Conservation (phyloP, 179 eudicot genomes). For the Heliamphora pulchella region DNA sequence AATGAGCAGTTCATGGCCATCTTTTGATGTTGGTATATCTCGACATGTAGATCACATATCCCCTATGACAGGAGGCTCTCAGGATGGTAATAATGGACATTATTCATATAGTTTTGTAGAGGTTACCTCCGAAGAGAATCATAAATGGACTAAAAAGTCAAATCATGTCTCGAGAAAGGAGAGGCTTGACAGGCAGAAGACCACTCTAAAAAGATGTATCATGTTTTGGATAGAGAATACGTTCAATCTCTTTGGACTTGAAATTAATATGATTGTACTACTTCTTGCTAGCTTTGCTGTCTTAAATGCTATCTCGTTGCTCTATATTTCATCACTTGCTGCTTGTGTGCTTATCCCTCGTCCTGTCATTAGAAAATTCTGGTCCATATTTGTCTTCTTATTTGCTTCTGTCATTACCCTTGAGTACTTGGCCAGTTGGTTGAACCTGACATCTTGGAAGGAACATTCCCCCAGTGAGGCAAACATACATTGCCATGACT, state of each 20-base stretch:
- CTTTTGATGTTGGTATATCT: slow-evolving; percentile 25
- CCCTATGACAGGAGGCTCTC: slow-evolving; percentile 24
- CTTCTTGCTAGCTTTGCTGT: slow-evolving; percentile 83
- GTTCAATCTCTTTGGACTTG: slow-evolving; percentile 93
- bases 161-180: slow-evolving; percentile 66
- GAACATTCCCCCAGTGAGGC: slow-evolving; percentile 24
- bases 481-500: slow-evolving; percentile 68
- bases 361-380: slow-evolving; percentile 63
- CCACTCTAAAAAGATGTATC: slow-evolving; percentile 74
- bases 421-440: slow-evolving; percentile 87
- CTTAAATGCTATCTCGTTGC: slow-evolving; percentile 74
- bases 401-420: slow-evolving; percentile 69
- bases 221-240: slow-evolving; percentile 94
- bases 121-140: slow-evolving; percentile 81
- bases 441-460: slow-evolving; percentile 37
- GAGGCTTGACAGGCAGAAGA: slow-evolving; percentile 85
- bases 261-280: slow-evolving; percentile 87
- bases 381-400: slow-evolving; percentile 77
- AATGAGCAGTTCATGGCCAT: slow-evolving; percentile 50
- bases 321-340: slow-evolving; percentile 81
- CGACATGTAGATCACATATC: slow-evolving; percentile 15
- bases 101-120: slow-evolving; percentile 51
- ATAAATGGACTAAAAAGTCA: slow-evolving; percentile 82
- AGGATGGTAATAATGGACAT: slow-evolving; percentile 27
- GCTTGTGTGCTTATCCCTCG: slow-evolving; percentile 73